phyloP scores from a whole-genome alignment of 495 filamentous ascomycete species.

The Penicillium psychrofluorescens region DNA sequence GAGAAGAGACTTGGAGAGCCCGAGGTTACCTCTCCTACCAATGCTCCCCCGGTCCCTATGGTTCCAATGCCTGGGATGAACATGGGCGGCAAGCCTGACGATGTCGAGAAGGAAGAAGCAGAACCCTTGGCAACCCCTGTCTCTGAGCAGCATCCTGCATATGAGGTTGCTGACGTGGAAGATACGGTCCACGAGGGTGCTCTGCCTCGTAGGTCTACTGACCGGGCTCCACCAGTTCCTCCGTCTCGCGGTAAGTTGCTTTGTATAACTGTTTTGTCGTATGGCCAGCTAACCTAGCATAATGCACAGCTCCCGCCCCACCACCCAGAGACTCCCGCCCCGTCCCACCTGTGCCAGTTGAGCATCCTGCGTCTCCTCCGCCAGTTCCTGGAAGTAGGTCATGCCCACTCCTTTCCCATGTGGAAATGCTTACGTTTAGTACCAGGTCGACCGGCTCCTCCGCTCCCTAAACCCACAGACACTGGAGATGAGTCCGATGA shows the following conservation, averaged over 20 bases:
- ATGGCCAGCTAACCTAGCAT: slow-evolving; percentile 8
- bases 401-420: slow-evolving; percentile 12
- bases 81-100: slow-evolving; percentile 23
- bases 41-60: slow-evolving; percentile 67
- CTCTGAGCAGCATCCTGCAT: slow-evolving; percentile 37
- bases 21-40: slow-evolving; percentile 42
- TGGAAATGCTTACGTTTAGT: slow-evolving; percentile 12
- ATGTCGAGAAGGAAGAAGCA: slow-evolving; percentile 39
- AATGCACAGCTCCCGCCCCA: slow-evolving; percentile 23
- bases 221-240: slow-evolving; percentile 35
- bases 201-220: slow-evolving; percentile 37
- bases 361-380: slow-evolving; percentile 61
- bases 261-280: background rate
- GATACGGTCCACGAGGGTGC: slow-evolving; percentile 42
- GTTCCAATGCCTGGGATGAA: slow-evolving; percentile 72
- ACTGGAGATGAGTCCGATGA: slow-evolving; percentile 89
- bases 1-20: slow-evolving; percentile 55
- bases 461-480: slow-evolving; percentile 45
- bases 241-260: slow-evolving; percentile 44
- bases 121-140: slow-evolving; percentile 26
- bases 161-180: slow-evolving; percentile 56
- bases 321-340: slow-evolving; percentile 27
- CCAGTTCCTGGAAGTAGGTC: slow-evolving; percentile 62
- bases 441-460: slow-evolving; percentile 52
- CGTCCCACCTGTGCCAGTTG: slow-evolving; percentile 50